phyloP scores from a whole-genome alignment of 2,329 filamentous ascomycete species.

The Aspergillus sergii region DNA sequence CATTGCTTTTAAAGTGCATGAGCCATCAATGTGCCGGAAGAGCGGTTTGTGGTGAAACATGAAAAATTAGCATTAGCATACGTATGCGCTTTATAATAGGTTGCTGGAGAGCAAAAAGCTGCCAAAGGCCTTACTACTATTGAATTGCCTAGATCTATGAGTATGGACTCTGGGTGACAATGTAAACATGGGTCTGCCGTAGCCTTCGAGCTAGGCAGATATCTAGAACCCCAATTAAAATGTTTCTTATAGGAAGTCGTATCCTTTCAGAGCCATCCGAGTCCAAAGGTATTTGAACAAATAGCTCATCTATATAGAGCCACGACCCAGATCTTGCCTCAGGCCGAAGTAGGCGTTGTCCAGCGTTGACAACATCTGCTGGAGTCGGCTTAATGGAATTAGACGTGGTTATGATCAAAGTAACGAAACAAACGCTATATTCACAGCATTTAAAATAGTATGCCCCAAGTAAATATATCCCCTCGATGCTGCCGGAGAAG shows the following conservation, averaged over 20 bases:
- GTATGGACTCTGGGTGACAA: not conserved
- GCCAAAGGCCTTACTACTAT: not conserved
- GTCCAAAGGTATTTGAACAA: not conserved
- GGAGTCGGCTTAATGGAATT: not conserved
- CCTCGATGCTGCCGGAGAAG: slow-evolving; percentile 9
- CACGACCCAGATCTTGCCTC: not conserved
- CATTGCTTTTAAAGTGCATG: too few relatives aligned
- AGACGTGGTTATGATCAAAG: slow-evolving; percentile 10
- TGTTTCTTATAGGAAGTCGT: not conserved
- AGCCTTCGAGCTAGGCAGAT: not conserved
- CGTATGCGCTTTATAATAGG: not conserved
- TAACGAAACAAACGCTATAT: slow-evolving; percentile 16
- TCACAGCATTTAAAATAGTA: slow-evolving; percentile 18
- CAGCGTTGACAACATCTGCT: not conserved
- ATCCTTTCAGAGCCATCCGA: not conserved
- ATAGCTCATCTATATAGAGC: not conserved
- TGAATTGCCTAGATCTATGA: not conserved
- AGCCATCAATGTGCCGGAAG: not conserved
- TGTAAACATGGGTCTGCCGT: not conserved
- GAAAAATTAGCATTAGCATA: not conserved
- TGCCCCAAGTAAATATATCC: slow-evolving; percentile 14
- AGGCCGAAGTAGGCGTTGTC: not conserved
- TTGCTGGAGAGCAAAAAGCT: not conserved
- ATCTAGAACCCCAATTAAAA: not conserved
- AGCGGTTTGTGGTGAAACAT: not conserved